phyloP scores from a whole-genome alignment of 345 rosid genomes.

The Corymbia maculata region DNA sequence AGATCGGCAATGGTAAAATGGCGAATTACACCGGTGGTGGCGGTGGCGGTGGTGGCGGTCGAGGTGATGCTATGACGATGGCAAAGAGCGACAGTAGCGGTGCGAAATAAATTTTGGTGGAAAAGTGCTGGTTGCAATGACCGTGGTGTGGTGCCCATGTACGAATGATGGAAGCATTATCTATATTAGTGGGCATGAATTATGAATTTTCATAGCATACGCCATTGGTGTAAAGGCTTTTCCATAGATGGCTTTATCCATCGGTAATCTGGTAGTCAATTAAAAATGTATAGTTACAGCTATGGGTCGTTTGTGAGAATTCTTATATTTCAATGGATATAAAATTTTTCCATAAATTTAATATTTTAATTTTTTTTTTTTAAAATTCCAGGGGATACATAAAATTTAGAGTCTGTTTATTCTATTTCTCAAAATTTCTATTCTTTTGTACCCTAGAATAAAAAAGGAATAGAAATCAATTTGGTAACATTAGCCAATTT shows the following conservation, averaged over 20 bases:
- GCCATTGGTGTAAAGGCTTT: rapidly evolving
- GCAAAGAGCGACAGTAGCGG: rapidly evolving
- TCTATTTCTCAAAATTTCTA: too few relatives aligned
- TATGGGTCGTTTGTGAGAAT: neutral
- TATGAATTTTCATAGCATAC: neutral
- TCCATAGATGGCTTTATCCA: too few relatives aligned
- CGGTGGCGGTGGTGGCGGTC: neutral
- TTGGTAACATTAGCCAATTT: too few relatives aligned
- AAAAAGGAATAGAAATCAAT: too few relatives aligned
- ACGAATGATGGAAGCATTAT: neutral
- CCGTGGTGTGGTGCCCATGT: too few relatives aligned
- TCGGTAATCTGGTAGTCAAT: neutral
- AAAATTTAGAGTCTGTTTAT: neutral
- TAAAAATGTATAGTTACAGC: neutral
- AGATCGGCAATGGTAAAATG: neutral
- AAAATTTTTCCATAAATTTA: neutral
- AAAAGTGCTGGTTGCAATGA: neutral
- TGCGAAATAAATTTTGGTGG: neutral
- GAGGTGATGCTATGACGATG: neutral
- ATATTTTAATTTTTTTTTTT: too few relatives aligned
- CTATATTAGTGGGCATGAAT: neutral
- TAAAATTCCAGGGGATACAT: rapidly evolving
- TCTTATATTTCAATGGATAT: neutral
- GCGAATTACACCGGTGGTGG: neutral
- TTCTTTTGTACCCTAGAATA: too few relatives aligned